Evolutionary conservation across 2,329 filamentous ascomycete genomes (phyloP), one percentile per base, ranked within the genome.

Genomic region (Arachnomyces sp.): DNA sequence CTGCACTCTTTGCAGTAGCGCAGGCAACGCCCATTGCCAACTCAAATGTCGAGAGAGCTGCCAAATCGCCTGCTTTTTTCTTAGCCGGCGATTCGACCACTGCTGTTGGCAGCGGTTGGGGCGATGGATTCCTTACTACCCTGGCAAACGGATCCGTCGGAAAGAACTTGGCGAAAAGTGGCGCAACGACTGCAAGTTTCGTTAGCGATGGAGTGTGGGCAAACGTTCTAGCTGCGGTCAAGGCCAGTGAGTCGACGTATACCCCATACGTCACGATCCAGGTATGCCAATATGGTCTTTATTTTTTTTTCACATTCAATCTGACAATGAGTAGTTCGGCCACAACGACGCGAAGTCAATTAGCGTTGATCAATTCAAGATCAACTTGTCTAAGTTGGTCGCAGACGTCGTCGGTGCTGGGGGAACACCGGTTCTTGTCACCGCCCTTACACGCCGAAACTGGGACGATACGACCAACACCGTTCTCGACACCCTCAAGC

Each of bases 291-390:
- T n/a, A n/a, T n/a, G n/a, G n/a, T n/a, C n/a, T n/a, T n/a, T n/a
- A n/a, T n/a, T n/a, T n/a, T n/a, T n/a, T n/a, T n/a, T n/a, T n/a
- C n/a, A n/a, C n/a, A n/a, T n/a, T n/a, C n/a, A n/a, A n/a, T n/a
- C n/a, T n/a, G n/a, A n/a, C n/a, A n/a, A n/a, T n/a, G n/a, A n/a
- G n/a, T n/a, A 80, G 65, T 80, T 80, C 44, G 77, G 77, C 3
- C 76, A 81, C 54, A 81, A 81, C 44, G 77, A 81, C 53, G 77
- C 75, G 49, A 80, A 78, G 47, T 42, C 63, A 1, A 61, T 63
- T 1, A 66, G 66, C 35, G 62, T 80, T 35, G 60, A 63, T 0
- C 52, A 75, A 4, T 81, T 71, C 56, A 63, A 69, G 39, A 55
- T 55, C 1, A 78, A 79, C 34, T 62, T 81, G 1, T 64, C 67